Conservation (phyloP, 2,329 filamentous ascomycete species). For the Truncatella angustata region DNA sequence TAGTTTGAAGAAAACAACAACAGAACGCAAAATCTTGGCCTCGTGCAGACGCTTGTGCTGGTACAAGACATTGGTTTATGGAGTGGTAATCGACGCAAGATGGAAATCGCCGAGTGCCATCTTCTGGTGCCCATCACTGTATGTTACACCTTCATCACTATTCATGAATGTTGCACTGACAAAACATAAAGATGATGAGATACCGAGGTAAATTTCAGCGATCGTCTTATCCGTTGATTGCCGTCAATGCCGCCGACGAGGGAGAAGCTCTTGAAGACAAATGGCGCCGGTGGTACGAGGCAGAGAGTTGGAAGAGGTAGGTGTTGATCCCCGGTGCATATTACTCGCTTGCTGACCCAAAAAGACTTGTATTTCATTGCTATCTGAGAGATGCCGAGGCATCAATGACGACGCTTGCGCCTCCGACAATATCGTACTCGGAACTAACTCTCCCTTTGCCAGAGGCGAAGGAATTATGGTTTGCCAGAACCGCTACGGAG, state of each 20-base stretch:
- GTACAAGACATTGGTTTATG: conserved; percentile 51
- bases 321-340: not conserved
- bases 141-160: conserved; percentile 16
- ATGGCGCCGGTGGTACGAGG: conserved; percentile 63
- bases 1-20: conserved; percentile 51
- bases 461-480: conserved; percentile 61
- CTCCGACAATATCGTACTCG: conserved; percentile 65
- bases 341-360: not conserved
- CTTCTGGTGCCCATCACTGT: conserved; percentile 44
- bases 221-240: conserved; percentile 50
- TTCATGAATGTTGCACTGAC: conserved; percentile 16
- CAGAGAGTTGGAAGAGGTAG: conserved; percentile 65
- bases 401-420: conserved; percentile 65
- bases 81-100: conserved; percentile 54
- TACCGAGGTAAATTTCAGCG: conserved; percentile 58
- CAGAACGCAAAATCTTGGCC: conserved; percentile 42
- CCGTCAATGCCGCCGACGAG: conserved; percentile 51
- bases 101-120: conserved; percentile 55
- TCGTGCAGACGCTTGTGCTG: conserved; percentile 48
- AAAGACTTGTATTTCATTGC: conserved; percentile 60
- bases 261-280: conserved; percentile 58
- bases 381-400: conserved; percentile 65
- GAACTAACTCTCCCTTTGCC: conserved; percentile 68
- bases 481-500: conserved; percentile 58
- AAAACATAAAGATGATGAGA: conserved; percentile 44